These are phyloP conservation scores for Coniferiporia sulphurascens DNA, from an alignment of 1,284 basidiomycete genomes.

Conservation along the genomic window DNA sequence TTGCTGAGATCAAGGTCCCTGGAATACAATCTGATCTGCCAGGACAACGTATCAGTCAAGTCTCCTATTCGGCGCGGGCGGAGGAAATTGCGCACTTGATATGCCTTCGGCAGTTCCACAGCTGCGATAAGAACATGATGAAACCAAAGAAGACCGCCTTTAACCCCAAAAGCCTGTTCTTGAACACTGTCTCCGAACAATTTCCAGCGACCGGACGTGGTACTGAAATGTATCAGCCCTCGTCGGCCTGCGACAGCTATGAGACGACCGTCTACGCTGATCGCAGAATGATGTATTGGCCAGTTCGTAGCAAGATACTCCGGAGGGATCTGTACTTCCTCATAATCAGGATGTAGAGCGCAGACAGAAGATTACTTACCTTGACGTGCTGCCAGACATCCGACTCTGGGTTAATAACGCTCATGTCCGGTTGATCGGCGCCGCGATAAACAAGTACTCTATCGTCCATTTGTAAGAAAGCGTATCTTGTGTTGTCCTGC, in stretches of 20 bases:
- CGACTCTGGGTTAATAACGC: constrained; percentile 97
- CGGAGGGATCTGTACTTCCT: constrained; percentile 61
- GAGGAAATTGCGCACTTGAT: constrained; percentile 52
- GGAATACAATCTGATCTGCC: constrained; percentile 90
- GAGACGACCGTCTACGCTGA: constrained; percentile 87
- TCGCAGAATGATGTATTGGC: constrained; percentile 91
- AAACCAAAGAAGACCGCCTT: constrained; percentile 95
- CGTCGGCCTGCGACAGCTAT: constrained; percentile 91
- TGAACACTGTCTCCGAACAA: constrained; percentile 80
- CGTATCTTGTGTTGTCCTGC: constrained; percentile 92
- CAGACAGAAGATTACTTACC: constrained; percentile 33
- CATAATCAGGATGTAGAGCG: background rate
- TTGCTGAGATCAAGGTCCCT: constrained; percentile 89
- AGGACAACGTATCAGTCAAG: background rate
- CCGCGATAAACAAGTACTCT: constrained; percentile 94
- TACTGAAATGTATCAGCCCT: constrained; percentile 92
- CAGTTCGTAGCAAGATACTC: constrained; percentile 88
- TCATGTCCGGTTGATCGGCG: constrained; percentile 96
- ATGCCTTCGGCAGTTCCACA: constrained; percentile 75
- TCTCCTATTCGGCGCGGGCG: background rate
- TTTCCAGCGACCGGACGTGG: constrained; percentile 94
- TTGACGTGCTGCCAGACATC: constrained; percentile 98
- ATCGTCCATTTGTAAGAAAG: constrained; percentile 94
- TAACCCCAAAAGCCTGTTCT: constrained; percentile 85
- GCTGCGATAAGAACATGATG: constrained; percentile 93